Evolutionary conservation across 2,329 filamentous ascomycete genomes (phyloP), one percentile per base, ranked within the genome.

Genomic region (Zalaria sp.): DNA sequence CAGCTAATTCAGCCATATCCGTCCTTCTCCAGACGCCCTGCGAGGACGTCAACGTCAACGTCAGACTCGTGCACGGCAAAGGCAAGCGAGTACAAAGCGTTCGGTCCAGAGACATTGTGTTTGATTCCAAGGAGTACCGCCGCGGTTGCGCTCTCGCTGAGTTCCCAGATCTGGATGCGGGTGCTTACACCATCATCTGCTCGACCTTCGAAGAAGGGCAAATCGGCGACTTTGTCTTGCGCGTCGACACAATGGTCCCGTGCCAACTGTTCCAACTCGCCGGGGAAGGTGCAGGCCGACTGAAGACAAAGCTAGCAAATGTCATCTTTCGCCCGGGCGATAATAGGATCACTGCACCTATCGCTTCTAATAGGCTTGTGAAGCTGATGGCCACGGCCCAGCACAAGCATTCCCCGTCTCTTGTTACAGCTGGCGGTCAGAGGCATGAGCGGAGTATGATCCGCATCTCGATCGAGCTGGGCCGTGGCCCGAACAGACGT

Each of bases 161-260:
- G 47, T 64, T 74, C 5, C 50, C 59, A 53, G 54, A 65, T 18
- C 64, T 94, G 11, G 76, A 79, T 34, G 65, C 75, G 1, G 89
- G 89, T 0, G 70, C 70, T 0, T 98, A 96, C 59, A 95, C 85
- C 0, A 71, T 94, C 43, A 81, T 95, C 5, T 89, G 83, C 57
- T 94, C 86, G 2, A 93, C 89, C 0, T 96, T 93, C 57, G 86
- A 93, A 47, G 72, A 81, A 0, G 81, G 81, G 5, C 84, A 93
- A 54, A 67, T 76, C 1, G 83, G 82, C 3, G 69, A 71, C 38
- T 96, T 93, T 54, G 75, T 71, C 1, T 58, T 98, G 5, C 75
- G 78, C 43, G 70, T 95, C n/a, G 78, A 79, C 37, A 79, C 81
- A 29, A 75, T 72, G 41, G 57, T 64, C 2, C 66, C 71, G 0